Conservation (phyloP, 306 rosid species). For the Dalbergia cultrata region DNA sequence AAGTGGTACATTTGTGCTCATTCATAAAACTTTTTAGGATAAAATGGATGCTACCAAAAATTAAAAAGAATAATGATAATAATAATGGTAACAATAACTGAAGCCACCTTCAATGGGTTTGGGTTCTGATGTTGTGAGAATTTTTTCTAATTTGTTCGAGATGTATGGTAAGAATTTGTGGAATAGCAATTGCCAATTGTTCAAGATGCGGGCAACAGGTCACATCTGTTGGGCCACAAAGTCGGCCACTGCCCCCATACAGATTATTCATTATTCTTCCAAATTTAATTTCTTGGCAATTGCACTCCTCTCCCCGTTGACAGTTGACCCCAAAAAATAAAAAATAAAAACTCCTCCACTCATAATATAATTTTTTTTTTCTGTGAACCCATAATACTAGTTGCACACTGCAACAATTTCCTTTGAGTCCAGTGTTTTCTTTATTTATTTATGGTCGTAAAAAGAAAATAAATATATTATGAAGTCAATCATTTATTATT, state of each 20-base stretch:
- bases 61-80: too few relatives aligned
- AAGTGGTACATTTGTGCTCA: too few relatives aligned
- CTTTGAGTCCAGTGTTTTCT: not conserved
- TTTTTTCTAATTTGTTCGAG: too few relatives aligned
- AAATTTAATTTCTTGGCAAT: not conserved
- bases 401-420: not conserved
- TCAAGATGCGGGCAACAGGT: constrained; percentile 1
- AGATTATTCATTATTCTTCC: not conserved
- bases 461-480: not conserved
- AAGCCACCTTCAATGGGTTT: too few relatives aligned
- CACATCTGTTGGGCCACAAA: not conserved
- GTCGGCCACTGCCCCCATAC: not conserved
- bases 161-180: not conserved
- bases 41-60: too few relatives aligned
- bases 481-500: not conserved
- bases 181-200: not conserved
- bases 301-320: not conserved
- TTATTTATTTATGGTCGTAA: not conserved
- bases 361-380: too few relatives aligned
- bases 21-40: too few relatives aligned
- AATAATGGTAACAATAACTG: too few relatives aligned
- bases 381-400: not conserved
- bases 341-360: not conserved
- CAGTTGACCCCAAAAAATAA: not conserved
- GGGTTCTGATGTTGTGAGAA: too few relatives aligned